These are phyloP conservation scores for Didymella arachidicola DNA, from an alignment of 2,329 filamentous ascomycete genomes.

Conservation along the genomic window DNA sequence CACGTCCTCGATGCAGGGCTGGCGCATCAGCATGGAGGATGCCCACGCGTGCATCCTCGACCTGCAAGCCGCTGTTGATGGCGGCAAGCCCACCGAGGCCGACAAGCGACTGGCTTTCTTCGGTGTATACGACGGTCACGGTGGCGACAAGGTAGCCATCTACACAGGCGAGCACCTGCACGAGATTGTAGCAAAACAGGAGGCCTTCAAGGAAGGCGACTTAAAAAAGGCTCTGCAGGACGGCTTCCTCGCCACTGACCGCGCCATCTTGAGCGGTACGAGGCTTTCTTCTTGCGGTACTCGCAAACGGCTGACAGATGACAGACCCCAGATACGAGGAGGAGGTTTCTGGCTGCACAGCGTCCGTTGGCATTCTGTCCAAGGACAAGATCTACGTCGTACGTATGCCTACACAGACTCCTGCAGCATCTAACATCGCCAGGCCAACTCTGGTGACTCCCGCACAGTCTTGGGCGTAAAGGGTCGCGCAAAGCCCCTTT, in stretches of 20 bases:
- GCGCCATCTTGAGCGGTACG: constrained; percentile 93
- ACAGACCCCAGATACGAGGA: constrained; percentile 96
- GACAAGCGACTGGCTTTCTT: constrained; percentile 89
- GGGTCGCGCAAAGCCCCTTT: constrained; percentile 94
- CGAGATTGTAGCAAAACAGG: constrained; percentile 93
- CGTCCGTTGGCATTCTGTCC: constrained; percentile 87
- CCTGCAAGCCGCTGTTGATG: constrained; percentile 69
- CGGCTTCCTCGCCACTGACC: constrained; percentile 93
- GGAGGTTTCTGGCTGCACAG: constrained; percentile 97
- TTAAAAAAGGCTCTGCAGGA: constrained; percentile 97
- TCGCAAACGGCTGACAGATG: constrained; percentile 38
- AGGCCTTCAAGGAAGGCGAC: constrained; percentile 88
- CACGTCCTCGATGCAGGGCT: constrained; percentile 98
- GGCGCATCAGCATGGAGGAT: constrained; percentile 99
- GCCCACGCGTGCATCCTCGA: constrained; percentile 90
- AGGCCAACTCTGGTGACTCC: constrained; percentile 98
- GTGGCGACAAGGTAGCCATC: constrained; percentile 92
- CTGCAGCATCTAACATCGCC: constrained; percentile 25
- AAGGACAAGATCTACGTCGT: constrained; percentile 95
- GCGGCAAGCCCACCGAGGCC: constrained; percentile 66
- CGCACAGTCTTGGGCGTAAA: constrained; percentile 95
- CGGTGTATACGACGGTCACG: constrained; percentile 97
- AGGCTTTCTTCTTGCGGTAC: constrained; percentile 3
- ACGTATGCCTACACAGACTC: constrained; percentile 56
- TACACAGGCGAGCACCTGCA: constrained; percentile 94